Percentiles rank a stretch among this genome's conserved stretches.
Conservation (phyloP, 768 basidiomycete genomes). For the Suillus fuscotomentosus region DNA sequence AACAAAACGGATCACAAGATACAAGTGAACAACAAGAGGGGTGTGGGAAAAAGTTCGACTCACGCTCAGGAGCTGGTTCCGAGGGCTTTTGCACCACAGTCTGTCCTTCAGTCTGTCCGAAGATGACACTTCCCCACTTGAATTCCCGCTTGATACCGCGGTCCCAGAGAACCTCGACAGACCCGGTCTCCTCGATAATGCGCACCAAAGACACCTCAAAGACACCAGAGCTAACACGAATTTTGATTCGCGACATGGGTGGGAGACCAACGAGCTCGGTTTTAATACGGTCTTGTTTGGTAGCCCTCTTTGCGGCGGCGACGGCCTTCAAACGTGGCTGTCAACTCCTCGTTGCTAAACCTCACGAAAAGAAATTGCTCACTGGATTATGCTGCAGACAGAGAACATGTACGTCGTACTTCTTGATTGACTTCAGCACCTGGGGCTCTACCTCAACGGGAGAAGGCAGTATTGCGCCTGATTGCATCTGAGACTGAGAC, state of each 20-base stretch:
- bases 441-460: slow-evolving; percentile 15
- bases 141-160: slow-evolving; percentile 70
- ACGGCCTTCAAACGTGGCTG: slow-evolving; percentile 48
- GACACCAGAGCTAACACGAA: slow-evolving; percentile 79
- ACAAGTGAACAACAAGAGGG: slow-evolving; percentile 10
- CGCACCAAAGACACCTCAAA: slow-evolving; percentile 82
- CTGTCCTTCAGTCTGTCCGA: slow-evolving; percentile 69
- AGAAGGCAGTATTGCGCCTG: slow-evolving; percentile 4
- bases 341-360: not conserved
- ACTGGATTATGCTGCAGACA: slow-evolving; percentile 93
- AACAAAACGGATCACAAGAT: slow-evolving; percentile 12
- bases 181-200: slow-evolving; percentile 65
- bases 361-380: slow-evolving; percentile 29
- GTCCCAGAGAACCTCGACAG: slow-evolving; percentile 84
- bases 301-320: slow-evolving; percentile 71
- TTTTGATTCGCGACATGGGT: slow-evolving; percentile 73
- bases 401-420: slow-evolving; percentile 70
- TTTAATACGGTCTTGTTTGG: slow-evolving; percentile 72
- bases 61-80: slow-evolving; percentile 48
- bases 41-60: slow-evolving; percentile 22
- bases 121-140: slow-evolving; percentile 79
- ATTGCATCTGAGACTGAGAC: not conserved
- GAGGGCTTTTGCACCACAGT: slow-evolving; percentile 68
- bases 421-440: slow-evolving; percentile 69
- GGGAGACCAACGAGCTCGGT: slow-evolving; percentile 69